phyloP scores from a whole-genome alignment of 1,139 yeast species.

The Martiniozyma asiatica region DNA sequence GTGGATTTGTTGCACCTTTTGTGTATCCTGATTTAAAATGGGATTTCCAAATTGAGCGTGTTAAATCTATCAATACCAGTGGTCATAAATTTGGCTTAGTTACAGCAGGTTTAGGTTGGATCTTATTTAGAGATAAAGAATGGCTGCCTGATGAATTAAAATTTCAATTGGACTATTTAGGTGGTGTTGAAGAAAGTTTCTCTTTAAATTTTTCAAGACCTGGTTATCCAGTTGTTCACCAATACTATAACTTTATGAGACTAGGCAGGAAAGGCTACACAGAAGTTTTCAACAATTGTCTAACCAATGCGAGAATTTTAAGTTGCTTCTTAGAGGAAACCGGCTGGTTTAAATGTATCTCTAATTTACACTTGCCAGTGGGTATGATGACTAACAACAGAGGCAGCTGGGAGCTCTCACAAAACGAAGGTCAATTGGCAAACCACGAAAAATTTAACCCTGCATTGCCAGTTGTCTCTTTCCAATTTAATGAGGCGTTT shows the following conservation, averaged over 20 bases:
- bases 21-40: constrained; percentile 62
- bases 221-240: constrained; percentile 82
- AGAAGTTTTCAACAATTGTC: constrained; percentile 47
- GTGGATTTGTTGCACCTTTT: constrained; percentile 83
- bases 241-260: constrained; percentile 67
- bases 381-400: constrained; percentile 23
- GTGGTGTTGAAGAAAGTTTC: constrained; percentile 82
- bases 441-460: constrained; percentile 41
- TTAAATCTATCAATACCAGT: constrained; percentile 77
- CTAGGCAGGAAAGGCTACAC: constrained; percentile 63
- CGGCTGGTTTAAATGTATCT: constrained; percentile 59
- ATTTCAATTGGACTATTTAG: constrained; percentile 73
- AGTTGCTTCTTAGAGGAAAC: constrained; percentile 55
- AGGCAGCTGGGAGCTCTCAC: constrained; percentile 5
- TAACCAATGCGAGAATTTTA: constrained; percentile 59
- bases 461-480: constrained; percentile 86
- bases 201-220: constrained; percentile 85
- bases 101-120: constrained; percentile 90
- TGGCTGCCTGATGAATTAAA: constrained; percentile 60
- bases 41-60: constrained; percentile 75
- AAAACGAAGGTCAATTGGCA: constrained; percentile 14
- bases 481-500: constrained; percentile 55
- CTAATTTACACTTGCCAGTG: constrained; percentile 57
- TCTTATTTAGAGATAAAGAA: constrained; percentile 59
- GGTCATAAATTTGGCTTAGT: constrained; percentile 91